Evolutionary conservation across 2,329 filamentous ascomycete species (phyloP).

Genomic region (Ploettnerulaceae sp.): DNA sequence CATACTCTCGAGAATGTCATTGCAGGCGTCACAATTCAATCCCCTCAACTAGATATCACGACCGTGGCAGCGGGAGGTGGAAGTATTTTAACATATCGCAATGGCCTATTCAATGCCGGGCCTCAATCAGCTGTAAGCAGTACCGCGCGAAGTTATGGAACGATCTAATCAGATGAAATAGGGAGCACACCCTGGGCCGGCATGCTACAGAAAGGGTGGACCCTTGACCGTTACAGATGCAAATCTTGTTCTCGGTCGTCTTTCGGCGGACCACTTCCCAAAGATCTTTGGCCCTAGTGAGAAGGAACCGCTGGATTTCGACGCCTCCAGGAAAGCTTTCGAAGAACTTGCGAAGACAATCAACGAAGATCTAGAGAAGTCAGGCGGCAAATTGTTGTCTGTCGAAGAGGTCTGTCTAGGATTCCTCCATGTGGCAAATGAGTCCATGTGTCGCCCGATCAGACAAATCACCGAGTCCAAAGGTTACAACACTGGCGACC

Average conservation of each 20-base stretch:
- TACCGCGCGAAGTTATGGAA: too few relatives aligned
- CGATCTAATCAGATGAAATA: too few relatives aligned
- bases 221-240: constrained; percentile 89
- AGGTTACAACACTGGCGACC: constrained; percentile 82
- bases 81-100: constrained; percentile 56
- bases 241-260: constrained; percentile 75
- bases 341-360: constrained; percentile 70
- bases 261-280: constrained; percentile 85
- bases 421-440: constrained; percentile 87
- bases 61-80: constrained; percentile 45
- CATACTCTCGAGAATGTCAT: constrained; percentile 75
- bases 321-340: constrained; percentile 69
- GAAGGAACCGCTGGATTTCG: constrained; percentile 69
- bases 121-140: constrained; percentile 55
- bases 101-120: constrained; percentile 65
- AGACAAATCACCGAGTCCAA: constrained; percentile 85
- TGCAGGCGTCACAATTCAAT: constrained; percentile 73
- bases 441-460: constrained; percentile 86
- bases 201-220: constrained; percentile 84
- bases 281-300: constrained; percentile 91
- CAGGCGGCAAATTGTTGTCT: constrained; percentile 54
- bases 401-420: constrained; percentile 48
- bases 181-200: constrained; percentile 84
- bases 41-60: constrained; percentile 76
- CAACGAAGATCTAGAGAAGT: constrained; percentile 55